These are phyloP conservation scores for Fonsecaea erecta DNA, from an alignment of 2,329 filamentous ascomycete species.

Conservation along the genomic window DNA sequence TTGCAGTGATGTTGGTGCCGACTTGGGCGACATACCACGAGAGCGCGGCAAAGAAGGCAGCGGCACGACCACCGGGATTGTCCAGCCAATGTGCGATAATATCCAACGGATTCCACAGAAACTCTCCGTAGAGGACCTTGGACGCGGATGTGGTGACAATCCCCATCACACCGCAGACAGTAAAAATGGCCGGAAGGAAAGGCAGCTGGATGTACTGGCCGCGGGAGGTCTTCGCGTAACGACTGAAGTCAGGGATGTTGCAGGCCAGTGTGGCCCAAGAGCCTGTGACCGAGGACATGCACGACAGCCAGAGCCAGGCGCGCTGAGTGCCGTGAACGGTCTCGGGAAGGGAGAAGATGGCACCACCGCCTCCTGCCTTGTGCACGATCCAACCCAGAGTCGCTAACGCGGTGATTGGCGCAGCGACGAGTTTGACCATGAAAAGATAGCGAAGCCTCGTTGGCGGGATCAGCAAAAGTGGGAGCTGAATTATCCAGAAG, in stretches of 20 bases:
- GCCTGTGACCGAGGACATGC: slow-evolving; percentile 41
- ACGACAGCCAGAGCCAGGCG: slow-evolving; percentile 49
- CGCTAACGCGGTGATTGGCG: slow-evolving; percentile 42
- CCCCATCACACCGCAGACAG: slow-evolving; percentile 57
- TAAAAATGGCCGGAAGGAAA: slow-evolving; percentile 56
- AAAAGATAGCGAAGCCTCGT: slow-evolving; percentile 61
- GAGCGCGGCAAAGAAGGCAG: slow-evolving; percentile 57
- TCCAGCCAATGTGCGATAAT: slow-evolving; percentile 46
- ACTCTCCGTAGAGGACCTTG: slow-evolving; percentile 38
- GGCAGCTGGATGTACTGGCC: slow-evolving; percentile 52
- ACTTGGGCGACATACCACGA: slow-evolving; percentile 61
- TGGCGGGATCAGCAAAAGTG: slow-evolving; percentile 61
- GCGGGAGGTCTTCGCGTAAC: slow-evolving; percentile 45
- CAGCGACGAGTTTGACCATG: slow-evolving; percentile 52
- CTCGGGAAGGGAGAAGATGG: slow-evolving; percentile 52
- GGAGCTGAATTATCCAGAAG: slow-evolving; percentile 62
- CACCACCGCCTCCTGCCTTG: slow-evolving; percentile 58
- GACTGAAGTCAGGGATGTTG: slow-evolving; percentile 60
- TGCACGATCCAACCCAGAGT: slow-evolving; percentile 41
- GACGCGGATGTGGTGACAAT: slow-evolving; percentile 62
- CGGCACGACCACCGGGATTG: slow-evolving; percentile 42
- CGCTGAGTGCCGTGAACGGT: slow-evolving; percentile 57
- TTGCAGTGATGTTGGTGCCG: slow-evolving; percentile 60
- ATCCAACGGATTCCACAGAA: slow-evolving; percentile 53
- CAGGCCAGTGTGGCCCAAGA: slow-evolving; percentile 46